Percentiles rank a stretch among this genome's conserved stretches.
Conservation (phyloP, 2,329 filamentous ascomycete species). For the Sarocladiaceae sp. region DNA sequence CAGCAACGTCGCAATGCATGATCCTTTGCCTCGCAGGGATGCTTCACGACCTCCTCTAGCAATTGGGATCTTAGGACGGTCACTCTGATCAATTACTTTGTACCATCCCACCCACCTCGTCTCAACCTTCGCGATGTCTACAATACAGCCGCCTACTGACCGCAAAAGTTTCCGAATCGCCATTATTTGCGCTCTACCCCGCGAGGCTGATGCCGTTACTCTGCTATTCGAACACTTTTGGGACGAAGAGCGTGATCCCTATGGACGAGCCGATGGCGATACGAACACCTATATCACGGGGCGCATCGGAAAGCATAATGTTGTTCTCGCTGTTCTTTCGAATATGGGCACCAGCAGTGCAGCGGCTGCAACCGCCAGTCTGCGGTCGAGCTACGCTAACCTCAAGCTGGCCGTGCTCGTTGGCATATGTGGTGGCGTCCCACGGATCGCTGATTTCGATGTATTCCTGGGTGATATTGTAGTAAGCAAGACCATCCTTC, state of each 20-base stretch:
- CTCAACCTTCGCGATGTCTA: too few species aligned
- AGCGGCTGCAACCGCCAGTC: not conserved
- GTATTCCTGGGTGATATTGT: slow-evolving; percentile 22
- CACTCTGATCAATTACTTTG: too few species aligned
- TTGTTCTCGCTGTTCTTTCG: not conserved
- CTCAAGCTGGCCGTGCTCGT: slow-evolving; percentile 28
- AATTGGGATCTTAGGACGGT: too few species aligned
- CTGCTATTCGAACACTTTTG: slow-evolving; percentile 11
- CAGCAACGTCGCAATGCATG: too few species aligned
- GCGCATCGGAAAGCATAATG: not conserved
- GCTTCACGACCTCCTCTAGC: too few species aligned
- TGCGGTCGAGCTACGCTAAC: slow-evolving; percentile 5
- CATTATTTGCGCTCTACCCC: slow-evolving; percentile 13
- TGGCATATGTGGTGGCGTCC: slow-evolving; percentile 31
- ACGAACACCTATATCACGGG: not conserved
- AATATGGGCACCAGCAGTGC: slow-evolving; percentile 9
- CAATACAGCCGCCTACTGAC: too few species aligned
- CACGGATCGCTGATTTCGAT: slow-evolving; percentile 13
- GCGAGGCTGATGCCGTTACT: slow-evolving; percentile 14
- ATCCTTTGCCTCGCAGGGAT: too few species aligned
- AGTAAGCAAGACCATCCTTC: slow-evolving; percentile 18
- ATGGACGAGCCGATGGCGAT: not conserved
- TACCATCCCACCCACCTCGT: too few species aligned
- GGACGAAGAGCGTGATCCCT: not conserved
- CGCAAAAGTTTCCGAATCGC: slow-evolving; percentile 11